phyloP scores from a whole-genome alignment of 1,284 basidiomycete genomes.

The Leccinum subrobustum region DNA sequence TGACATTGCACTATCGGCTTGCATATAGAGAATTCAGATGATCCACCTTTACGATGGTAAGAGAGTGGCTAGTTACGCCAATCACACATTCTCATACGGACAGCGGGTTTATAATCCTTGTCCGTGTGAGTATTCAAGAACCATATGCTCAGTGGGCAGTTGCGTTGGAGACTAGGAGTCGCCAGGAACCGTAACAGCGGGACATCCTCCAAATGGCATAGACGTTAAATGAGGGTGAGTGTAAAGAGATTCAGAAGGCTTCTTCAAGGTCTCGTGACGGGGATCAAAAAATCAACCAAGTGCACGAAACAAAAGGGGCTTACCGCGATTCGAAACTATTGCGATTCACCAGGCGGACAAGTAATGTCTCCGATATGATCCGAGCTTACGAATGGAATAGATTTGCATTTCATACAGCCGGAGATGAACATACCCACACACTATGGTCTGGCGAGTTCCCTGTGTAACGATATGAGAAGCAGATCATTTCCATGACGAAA shows the following conservation, averaged over 20 bases:
- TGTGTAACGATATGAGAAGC: background rate
- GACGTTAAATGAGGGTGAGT: background rate
- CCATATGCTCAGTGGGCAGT: background rate
- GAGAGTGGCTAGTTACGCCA: background rate
- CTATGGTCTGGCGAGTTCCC: background rate
- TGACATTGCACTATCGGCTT: slow-evolving; percentile 12
- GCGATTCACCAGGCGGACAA: background rate
- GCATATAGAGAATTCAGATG: background rate
- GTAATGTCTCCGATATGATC: background rate
- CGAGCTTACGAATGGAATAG: background rate
- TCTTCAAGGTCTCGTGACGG: background rate
- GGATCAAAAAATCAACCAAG: background rate
- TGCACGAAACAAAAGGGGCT: background rate
- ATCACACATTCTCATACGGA: background rate
- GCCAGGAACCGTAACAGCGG: background rate
- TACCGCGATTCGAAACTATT: background rate
- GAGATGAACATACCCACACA: background rate
- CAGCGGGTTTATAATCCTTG: background rate
- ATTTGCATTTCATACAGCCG: background rate
- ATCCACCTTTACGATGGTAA: background rate
- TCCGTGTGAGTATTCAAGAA: background rate
- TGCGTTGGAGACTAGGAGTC: background rate
- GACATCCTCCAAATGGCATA: background rate
- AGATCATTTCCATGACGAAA: background rate
- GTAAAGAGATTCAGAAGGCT: background rate